These are phyloP conservation scores for Diaporthe velutina DNA, from an alignment of 2,329 filamentous ascomycete genomes.

Conservation along the genomic window DNA sequence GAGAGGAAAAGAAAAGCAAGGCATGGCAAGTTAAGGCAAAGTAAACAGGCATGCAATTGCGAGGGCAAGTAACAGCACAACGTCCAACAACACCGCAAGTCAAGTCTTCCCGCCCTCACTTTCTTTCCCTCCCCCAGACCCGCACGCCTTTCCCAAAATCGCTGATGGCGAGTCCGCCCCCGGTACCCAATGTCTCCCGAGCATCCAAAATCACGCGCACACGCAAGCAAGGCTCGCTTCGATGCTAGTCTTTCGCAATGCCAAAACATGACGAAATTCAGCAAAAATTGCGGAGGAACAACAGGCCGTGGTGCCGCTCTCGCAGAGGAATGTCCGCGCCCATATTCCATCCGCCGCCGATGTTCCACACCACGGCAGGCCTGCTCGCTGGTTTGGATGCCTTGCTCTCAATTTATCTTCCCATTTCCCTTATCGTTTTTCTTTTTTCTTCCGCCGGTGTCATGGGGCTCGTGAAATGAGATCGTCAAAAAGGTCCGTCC, in stretches of 20 bases:
- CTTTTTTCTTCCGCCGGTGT: not conserved
- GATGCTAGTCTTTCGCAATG: not conserved
- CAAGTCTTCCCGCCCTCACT: conserved; percentile 17
- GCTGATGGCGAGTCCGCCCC: not conserved
- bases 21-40: not conserved
- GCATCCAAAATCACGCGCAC: not conserved
- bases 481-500: conserved; percentile 5
- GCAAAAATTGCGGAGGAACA: not conserved
- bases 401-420: conserved; percentile 8
- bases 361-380: not conserved
- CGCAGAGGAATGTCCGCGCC: not conserved
- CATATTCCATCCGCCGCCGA: not conserved
- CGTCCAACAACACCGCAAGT: conserved; percentile 8
- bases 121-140: not conserved
- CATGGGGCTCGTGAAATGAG: conserved; percentile 21
- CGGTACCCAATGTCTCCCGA: not conserved
- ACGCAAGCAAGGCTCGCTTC: not conserved
- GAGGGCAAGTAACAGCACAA: conserved; percentile 3
- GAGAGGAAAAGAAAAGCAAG: not conserved
- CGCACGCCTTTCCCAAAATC: not conserved
- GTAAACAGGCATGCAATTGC: conserved; percentile 25
- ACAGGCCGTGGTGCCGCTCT: not conserved
- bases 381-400: conserved; percentile 1
- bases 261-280: not conserved
- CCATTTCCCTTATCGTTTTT: not conserved